Conservation (phyloP, 192 early-diverging fungal species). For the Podila epicladia region DNA sequence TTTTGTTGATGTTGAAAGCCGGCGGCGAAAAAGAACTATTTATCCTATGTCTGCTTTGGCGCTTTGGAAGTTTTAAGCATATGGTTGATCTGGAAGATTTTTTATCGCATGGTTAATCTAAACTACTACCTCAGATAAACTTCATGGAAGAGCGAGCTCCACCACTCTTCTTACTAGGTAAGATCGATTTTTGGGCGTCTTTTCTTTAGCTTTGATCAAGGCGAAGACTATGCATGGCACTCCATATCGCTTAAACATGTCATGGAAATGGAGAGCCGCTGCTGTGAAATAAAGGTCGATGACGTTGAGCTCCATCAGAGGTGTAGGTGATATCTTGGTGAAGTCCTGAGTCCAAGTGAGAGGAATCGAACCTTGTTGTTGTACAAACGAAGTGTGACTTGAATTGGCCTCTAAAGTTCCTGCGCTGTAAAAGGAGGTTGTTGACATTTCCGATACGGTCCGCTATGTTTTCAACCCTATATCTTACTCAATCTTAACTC, state of each 20-base stretch:
- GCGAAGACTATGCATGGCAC: conserved; percentile 91
- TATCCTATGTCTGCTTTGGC: no score
- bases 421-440: conserved; percentile 85
- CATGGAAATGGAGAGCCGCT: conserved; percentile 92
- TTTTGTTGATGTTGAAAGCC: no score
- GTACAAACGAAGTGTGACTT: conserved; percentile 91
- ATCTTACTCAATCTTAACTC: conserved; percentile 84
- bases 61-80: no score
- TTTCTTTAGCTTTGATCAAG: conserved; percentile 95
- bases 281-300: conserved; percentile 94
- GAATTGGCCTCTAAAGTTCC: conserved; percentile 68
- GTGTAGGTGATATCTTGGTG: conserved; percentile 93
- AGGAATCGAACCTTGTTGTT: conserved; percentile 97
- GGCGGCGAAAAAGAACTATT: no score
- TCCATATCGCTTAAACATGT: conserved; percentile 93
- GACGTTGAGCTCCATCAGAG: conserved; percentile 90
- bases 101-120: no score
- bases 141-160: no score
- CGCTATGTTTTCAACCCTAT: conserved; percentile 78
- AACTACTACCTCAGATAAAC: no score
- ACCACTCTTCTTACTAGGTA: conserved; percentile 53
- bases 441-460: conserved; percentile 91
- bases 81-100: no score
- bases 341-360: conserved; percentile 95
- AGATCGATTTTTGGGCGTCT: conserved; percentile 85